Evolutionary conservation across 2,329 filamentous ascomycete genomes (phyloP), one percentile per base, ranked within the genome.

Genomic region (Exophiala sp.): DNA sequence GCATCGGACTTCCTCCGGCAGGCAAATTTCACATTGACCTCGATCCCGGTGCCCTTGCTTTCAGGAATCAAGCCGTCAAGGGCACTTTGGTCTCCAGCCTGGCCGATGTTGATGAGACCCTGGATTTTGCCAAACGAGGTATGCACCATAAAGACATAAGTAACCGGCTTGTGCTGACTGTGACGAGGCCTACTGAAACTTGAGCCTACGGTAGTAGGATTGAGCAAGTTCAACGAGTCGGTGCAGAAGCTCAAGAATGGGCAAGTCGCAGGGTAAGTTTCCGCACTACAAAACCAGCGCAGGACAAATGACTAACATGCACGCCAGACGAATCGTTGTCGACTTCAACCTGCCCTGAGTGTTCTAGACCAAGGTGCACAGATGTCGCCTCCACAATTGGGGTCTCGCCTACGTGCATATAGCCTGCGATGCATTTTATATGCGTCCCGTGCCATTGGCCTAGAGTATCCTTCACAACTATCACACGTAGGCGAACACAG

Each of bases 1-100:
- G 58, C 56, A 74, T 79, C 54, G 77, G 75, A 8, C 60, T 72
- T 12, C 68, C 66, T 33, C 59, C 59, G 5, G 39, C 47, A 14
- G 59, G 59, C 12, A 62, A 59, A 43, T 59, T 41, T 39, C 54
- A 62, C 18, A 47, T 62, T 12, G 59, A 62, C 38, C 32, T 62
- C 14, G 52, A 59, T 38, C 57, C 59, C 18, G 45, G 51, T 3
- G 29, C 36, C 12, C 47, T 62, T 16, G 44, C 60, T 24, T 62
- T 62, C 52, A 44, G 59, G 5, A 54, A 54, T 16, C 57, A 59
- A 47, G 55, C 57, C 18, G 46, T 62, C 52, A 51, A 55, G 52
- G 59, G 59, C 6, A 59, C 59, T 8, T 38, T 62, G 21, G 59
- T 62, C 32, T 42, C 29, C 43, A 58, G 54, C 20, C 12, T 60